phyloP scores from a whole-genome alignment of 1,284 basidiomycete genomes.

The Neotropicomus parvogracilis region DNA sequence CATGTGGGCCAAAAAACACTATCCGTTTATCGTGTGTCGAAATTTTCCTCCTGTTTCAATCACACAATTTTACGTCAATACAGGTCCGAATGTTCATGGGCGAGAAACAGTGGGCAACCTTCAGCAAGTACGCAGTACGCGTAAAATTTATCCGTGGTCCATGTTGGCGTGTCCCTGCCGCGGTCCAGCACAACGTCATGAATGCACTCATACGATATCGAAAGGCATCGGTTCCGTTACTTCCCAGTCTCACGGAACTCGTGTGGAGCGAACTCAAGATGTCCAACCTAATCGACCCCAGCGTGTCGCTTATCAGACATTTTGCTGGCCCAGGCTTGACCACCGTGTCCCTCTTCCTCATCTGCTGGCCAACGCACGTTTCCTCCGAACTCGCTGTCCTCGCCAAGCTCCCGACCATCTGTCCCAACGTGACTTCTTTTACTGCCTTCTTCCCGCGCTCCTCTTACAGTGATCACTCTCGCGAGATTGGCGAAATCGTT shows the following conservation, averaged over 20 bases:
- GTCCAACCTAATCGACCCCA: slow-evolving; percentile 26
- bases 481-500: slow-evolving; percentile 27
- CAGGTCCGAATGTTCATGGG: slow-evolving; percentile 26
- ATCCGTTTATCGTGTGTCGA: slow-evolving; percentile 19
- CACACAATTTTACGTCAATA: background rate
- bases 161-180: slow-evolving; percentile 19
- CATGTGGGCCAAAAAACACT: slow-evolving; percentile 24
- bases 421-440: slow-evolving; percentile 26
- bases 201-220: slow-evolving; percentile 15
- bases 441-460: slow-evolving; percentile 28
- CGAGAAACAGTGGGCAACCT: slow-evolving; percentile 26
- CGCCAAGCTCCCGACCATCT: slow-evolving; percentile 19
- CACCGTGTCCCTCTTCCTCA: slow-evolving; percentile 21
- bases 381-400: slow-evolving; percentile 23
- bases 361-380: slow-evolving; percentile 26
- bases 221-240: slow-evolving; percentile 20
- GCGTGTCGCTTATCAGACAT: slow-evolving; percentile 26
- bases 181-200: slow-evolving; percentile 24
- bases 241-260: slow-evolving; percentile 30
- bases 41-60: background rate
- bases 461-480: slow-evolving; percentile 26
- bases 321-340: slow-evolving; percentile 25
- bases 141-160: slow-evolving; percentile 23
- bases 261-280: slow-evolving; percentile 28
- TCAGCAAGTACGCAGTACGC: slow-evolving; percentile 26